A percentile compares a stretch with the other conserved stretches of the same genome.
Conservation (phyloP, 2,329 filamentous ascomycete species). For the Didymella lethalis region DNA sequence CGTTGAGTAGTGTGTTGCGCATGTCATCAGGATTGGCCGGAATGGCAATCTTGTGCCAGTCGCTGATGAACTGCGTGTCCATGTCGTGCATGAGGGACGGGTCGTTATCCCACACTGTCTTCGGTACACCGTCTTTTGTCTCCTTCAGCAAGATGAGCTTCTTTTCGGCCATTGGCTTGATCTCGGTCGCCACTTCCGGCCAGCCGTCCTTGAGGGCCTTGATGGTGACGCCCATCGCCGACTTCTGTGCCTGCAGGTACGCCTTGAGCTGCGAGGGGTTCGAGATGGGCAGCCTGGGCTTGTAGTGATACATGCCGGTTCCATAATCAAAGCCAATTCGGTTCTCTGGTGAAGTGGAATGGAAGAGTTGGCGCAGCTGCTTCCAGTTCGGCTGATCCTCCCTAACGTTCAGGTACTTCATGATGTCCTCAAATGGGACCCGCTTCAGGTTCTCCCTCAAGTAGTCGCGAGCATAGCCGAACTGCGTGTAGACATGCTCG, state of each 20-base stretch:
- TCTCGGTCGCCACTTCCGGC: slow-evolving; percentile 80
- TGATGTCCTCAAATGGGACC: slow-evolving; percentile 76
- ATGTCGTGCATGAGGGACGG: slow-evolving; percentile 76
- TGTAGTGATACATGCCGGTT: slow-evolving; percentile 80
- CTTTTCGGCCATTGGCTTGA: slow-evolving; percentile 78
- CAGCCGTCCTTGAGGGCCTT: slow-evolving; percentile 96
- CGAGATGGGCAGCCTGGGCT: slow-evolving; percentile 83
- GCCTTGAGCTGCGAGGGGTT: slow-evolving; percentile 78
- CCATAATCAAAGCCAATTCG: slow-evolving; percentile 66
- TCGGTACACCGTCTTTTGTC: slow-evolving; percentile 87
- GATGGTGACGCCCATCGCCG: slow-evolving; percentile 80
- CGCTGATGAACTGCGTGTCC: slow-evolving; percentile 80
- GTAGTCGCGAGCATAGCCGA: slow-evolving; percentile 80
- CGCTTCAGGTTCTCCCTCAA: slow-evolving; percentile 67
- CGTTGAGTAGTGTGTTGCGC: slow-evolving; percentile 76
- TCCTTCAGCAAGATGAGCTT: slow-evolving; percentile 85
- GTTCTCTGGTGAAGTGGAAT: slow-evolving; percentile 63
- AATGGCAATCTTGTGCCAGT: slow-evolving; percentile 83
- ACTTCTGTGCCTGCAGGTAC: slow-evolving; percentile 81
- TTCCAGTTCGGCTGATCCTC: slow-evolving; percentile 64
- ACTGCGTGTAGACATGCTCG: slow-evolving; percentile 82
- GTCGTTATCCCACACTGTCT: slow-evolving; percentile 85
- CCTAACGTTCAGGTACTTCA: slow-evolving; percentile 79
- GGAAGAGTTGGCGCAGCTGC: slow-evolving; percentile 71
- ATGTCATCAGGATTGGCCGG: slow-evolving; percentile 76